Evolutionary conservation across 2,329 filamentous ascomycete genomes (phyloP).

Genomic region (Cercospora nicotianae): DNA sequence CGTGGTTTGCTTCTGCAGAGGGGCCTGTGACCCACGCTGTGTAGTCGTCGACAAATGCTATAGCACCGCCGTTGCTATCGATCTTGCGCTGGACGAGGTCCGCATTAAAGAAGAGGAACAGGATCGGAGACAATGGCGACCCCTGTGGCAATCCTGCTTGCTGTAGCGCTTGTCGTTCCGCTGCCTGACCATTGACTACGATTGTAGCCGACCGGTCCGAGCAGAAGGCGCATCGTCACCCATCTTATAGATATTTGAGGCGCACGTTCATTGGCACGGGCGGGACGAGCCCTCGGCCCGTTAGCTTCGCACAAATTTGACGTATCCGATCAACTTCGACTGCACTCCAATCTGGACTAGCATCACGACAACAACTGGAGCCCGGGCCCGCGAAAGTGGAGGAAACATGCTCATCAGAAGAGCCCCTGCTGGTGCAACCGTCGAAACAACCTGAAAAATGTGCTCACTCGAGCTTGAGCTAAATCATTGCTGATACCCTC

Average conservation of each 20-base stretch:
- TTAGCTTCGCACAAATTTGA: neutral
- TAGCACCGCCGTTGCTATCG: too few species aligned
- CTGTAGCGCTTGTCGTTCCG: too few species aligned
- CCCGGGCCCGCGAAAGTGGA: neutral
- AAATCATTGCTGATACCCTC: neutral
- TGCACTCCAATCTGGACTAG: neutral
- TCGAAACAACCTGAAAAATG: neutral
- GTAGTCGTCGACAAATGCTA: too few species aligned
- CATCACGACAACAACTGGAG: neutral
- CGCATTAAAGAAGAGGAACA: too few species aligned
- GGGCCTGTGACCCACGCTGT: too few species aligned
- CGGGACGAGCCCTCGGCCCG: neutral
- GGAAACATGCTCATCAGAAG: neutral
- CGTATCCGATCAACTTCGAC: too few species aligned
- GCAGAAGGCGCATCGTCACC: neutral
- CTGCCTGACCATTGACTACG: too few species aligned
- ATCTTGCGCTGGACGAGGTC: too few species aligned
- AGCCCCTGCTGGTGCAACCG: neutral
- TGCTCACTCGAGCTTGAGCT: neutral
- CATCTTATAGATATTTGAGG: neutral
- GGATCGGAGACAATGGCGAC: too few species aligned
- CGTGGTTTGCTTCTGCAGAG: too few species aligned
- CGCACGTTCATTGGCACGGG: neutral
- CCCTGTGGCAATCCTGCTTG: too few species aligned
- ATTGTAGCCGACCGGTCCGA: too few species aligned